These are phyloP conservation scores for Trichoderma atroviride DNA, from an alignment of 2,329 filamentous ascomycete genomes.

Conservation along the genomic window DNA sequence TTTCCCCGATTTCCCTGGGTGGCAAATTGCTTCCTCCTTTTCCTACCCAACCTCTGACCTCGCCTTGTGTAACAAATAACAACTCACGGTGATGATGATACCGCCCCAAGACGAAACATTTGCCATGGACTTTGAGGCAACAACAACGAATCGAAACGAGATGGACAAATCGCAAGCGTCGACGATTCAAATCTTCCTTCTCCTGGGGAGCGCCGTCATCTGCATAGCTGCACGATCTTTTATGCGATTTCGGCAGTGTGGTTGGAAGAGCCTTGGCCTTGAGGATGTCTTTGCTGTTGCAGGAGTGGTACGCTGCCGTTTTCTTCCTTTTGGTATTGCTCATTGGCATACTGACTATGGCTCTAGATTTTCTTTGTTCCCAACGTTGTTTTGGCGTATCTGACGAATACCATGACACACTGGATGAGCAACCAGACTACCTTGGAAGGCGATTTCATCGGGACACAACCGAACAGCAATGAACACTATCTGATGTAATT, in stretches of 20 bases:
- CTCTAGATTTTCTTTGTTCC: conserved; percentile 7
- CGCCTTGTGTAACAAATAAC: not conserved
- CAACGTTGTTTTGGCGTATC: conserved; percentile 17
- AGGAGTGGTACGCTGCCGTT: conserved; percentile 1
- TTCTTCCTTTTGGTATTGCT: not conserved
- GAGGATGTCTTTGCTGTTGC: conserved; percentile 12
- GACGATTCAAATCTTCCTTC: not conserved
- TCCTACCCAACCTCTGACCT: not conserved
- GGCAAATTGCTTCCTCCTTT: not conserved
- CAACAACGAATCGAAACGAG: not conserved
- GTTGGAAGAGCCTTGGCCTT: conserved; percentile 7
- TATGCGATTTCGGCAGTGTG: not conserved
- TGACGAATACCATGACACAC: not conserved
- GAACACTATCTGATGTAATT: conserved; percentile 5
- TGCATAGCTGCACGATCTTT: conserved; percentile 6
- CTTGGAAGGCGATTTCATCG: not conserved
- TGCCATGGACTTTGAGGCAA: not conserved
- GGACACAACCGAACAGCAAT: not conserved
- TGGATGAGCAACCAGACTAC: conserved; percentile 23
- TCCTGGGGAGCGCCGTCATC: not conserved
- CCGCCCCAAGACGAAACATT: not conserved
- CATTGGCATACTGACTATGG: not conserved
- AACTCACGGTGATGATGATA: not conserved
- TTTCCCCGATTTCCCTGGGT: not conserved
- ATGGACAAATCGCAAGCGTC: not conserved